Base-by-base conservation (phyloP, 805 yeast genomes). In the Saccharomycopsis guyanensis region DNA sequence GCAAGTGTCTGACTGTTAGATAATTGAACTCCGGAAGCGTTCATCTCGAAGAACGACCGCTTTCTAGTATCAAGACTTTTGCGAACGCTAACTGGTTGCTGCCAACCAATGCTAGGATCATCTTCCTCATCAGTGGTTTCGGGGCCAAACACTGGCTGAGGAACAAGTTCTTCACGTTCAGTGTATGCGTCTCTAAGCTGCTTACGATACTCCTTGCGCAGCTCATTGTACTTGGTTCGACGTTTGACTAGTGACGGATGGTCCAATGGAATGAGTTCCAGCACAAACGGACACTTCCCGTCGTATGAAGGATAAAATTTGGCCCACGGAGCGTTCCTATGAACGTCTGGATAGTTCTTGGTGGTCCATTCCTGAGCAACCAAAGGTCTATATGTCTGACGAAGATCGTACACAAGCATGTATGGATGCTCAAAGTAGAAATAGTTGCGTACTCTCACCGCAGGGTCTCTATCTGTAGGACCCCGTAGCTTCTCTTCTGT, bases 401-500 rank as follows among this genome's bases (percentile, higher is more conserved):
- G 73, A 22, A 84, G 68, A 58, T 93, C 98, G 65, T 82, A 91
- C 33, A 87, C 81, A 53, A 82, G 80, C 23, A 87, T 66, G 62
- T 80, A 87, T 4, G 81, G 77, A 33, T 81, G 79, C 42, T 79
- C 80, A 62, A 93, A 86, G 60, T 85, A 85, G 58, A 82, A 80
- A 57, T 83, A 75, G 59, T 91, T 96, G 56, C 86, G 95, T 47
- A 96, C 70, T 54, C 74, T 79, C 2, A 94, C 93, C 52, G 71
- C 74, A 10, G 94, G 93, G 60, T 89, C 96, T 54, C 95, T 75
- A 61, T 89, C 97, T 32, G 82, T 75, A 0, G 95, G 84, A 10
- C 96, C 97, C 60, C 77, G 80, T 12, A 86, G 64, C 57, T 86
- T 86, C 59, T 93, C 98, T 58, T 86, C 88, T 53, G 80, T 79